A percentile compares a stretch with the other conserved stretches of the same genome.
These are phyloP conservation scores for Nakaseomyces sp. DNA, from an alignment of 1,139 yeast genomes.

Conservation along the genomic window DNA sequence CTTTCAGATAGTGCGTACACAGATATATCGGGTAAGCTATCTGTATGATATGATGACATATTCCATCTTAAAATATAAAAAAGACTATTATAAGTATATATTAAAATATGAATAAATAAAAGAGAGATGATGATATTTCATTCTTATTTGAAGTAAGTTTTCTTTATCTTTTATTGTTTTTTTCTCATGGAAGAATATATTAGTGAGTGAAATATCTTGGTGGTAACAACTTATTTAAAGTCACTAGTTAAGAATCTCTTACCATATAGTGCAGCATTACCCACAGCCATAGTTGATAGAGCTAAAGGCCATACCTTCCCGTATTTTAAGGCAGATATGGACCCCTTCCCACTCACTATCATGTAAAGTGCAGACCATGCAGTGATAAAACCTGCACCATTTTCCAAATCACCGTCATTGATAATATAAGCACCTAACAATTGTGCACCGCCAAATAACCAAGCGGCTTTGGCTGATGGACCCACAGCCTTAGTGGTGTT, in stretches of 20 bases:
- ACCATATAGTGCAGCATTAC: slow-evolving; percentile 62
- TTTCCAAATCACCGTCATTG: slow-evolving; percentile 67
- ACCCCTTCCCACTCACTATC: slow-evolving; percentile 61
- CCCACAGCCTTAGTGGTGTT: slow-evolving; percentile 26
- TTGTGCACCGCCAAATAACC: slow-evolving; percentile 60
- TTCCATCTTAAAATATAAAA: no score
- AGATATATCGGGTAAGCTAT: no score
- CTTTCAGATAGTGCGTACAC: no score
- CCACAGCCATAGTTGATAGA: slow-evolving; percentile 49
- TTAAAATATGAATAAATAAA: no score
- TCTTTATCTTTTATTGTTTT: not conserved
- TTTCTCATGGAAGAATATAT: no score
- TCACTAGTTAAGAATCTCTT: slow-evolving; percentile 45
- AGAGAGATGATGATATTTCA: no score
- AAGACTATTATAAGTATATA: no score
- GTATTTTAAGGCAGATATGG: slow-evolving; percentile 40
- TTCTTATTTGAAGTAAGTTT: no score
- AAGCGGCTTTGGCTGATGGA: slow-evolving; percentile 40
- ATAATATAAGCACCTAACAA: slow-evolving; percentile 78
- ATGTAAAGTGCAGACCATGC: slow-evolving; percentile 83
- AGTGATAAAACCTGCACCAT: slow-evolving; percentile 80
- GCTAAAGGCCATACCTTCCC: slow-evolving; percentile 52
- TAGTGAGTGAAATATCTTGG: no score
- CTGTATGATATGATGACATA: no score
- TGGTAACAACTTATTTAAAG: slow-evolving; percentile 14